phyloP scores from a whole-genome alignment of 345 rosid genomes.

The Eutrema yunnanense region DNA sequence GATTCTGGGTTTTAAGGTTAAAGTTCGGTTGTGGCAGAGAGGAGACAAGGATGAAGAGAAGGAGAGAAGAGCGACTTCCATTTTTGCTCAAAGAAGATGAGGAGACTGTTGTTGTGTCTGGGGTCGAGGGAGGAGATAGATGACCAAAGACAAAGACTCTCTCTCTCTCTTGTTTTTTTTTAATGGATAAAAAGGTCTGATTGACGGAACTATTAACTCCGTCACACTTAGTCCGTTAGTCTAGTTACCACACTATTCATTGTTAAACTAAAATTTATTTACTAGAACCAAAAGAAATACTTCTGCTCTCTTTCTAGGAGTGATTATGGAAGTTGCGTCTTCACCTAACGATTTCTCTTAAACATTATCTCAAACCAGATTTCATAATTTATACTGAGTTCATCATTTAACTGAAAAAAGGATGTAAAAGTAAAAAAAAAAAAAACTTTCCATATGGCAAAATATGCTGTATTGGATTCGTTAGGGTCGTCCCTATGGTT shows the following conservation, averaged over 20 bases:
- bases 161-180: neutral
- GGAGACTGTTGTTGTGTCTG: slow-evolving; percentile 2
- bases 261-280: neutral
- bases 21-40: slow-evolving; percentile 25
- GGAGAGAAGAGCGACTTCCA: slow-evolving; percentile 68
- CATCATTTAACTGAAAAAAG: neutral
- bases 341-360: neutral
- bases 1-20: slow-evolving; percentile 21
- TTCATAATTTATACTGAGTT: slow-evolving; percentile 14
- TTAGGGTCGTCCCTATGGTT: neutral
- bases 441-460: neutral
- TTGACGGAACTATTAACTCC: slow-evolving; percentile 4
- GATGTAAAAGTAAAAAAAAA: neutral
- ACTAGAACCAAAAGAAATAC: neutral
- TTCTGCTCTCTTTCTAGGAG: neutral
- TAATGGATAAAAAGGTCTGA: neutral
- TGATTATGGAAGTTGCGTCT: neutral
- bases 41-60: slow-evolving; percentile 45
- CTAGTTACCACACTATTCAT: neutral
- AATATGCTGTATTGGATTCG: slow-evolving; percentile 1
- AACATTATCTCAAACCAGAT: slow-evolving; percentile 3
- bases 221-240: neutral
- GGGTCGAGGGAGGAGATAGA: slow-evolving; percentile 17
- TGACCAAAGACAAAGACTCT: neutral
- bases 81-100: slow-evolving; percentile 25